phyloP scores from a whole-genome alignment of 1,284 basidiomycete species.

The Cryptococcus sp. region DNA sequence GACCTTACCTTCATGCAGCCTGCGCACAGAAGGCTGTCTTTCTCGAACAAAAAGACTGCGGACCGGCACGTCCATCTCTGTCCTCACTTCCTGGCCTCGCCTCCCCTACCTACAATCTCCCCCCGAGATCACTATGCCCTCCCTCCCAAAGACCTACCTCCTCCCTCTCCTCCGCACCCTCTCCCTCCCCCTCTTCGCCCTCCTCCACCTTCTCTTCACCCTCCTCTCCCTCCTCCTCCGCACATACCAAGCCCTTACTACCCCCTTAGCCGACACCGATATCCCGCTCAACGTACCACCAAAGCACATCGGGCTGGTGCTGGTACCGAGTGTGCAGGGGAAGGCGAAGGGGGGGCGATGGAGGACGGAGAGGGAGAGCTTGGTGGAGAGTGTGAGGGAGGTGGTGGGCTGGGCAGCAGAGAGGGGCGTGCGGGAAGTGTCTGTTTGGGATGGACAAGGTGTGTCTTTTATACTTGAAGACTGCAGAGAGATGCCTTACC shows the following conservation, averaged over 20 bases:
- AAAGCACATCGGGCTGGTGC: conserved; percentile 13
- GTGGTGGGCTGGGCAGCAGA: conserved; percentile 31
- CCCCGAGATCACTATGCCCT: background rate
- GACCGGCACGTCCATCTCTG: too few species aligned
- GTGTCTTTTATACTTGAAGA: background rate
- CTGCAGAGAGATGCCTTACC: background rate
- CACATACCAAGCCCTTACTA: conserved; percentile 25
- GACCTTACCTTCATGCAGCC: too few species aligned
- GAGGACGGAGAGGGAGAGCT: conserved; percentile 10
- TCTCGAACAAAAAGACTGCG: too few species aligned
- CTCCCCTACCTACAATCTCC: background rate
- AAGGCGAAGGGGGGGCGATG: background rate
- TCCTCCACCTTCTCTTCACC: conserved; percentile 36
- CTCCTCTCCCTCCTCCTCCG: conserved; percentile 33
- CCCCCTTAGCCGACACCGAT: background rate
- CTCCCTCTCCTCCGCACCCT: background rate
- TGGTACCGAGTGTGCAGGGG: conserved; percentile 4
- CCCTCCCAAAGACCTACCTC: background rate
- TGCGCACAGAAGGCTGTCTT: too few species aligned
- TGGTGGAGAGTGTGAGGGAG: conserved; percentile 27
- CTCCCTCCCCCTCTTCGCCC: conserved; percentile 27
- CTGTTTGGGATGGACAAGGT: conserved; percentile 30
- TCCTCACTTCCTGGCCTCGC: background rate
- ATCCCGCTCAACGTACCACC: conserved; percentile 5
- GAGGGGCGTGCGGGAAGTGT: conserved; percentile 31